A percentile compares a stretch with the other conserved stretches of the same genome.
phyloP scores from a whole-genome alignment of 2,329 filamentous ascomycete genomes.

The Trichoderma sp. region DNA sequence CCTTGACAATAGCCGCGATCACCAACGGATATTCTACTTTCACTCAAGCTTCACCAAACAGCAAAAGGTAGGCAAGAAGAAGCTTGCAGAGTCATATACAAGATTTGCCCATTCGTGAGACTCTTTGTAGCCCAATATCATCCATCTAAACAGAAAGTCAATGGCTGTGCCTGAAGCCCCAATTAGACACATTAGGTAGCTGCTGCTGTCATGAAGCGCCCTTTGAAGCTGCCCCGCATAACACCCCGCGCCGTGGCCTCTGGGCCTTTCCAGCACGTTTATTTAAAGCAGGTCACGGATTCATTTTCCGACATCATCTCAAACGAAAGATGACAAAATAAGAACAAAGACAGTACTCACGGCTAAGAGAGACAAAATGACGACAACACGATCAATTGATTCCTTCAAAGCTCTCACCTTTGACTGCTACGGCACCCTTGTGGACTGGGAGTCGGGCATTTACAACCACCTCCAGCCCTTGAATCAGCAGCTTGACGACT shows the following conservation, averaged over 20 bases:
- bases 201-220: not conserved
- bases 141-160: no score
- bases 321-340: not conserved
- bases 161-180: no score
- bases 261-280: no score
- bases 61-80: not conserved
- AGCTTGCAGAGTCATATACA: not conserved
- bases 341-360: not conserved
- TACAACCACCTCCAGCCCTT: slow-evolving; percentile 53
- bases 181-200: no score
- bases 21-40: not conserved
- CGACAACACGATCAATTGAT: slow-evolving; percentile 29
- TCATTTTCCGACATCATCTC: not conserved
- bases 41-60: not conserved
- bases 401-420: slow-evolving; percentile 60
- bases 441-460: slow-evolving; percentile 76
- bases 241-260: not conserved
- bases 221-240: slow-evolving; percentile 3
- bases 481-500: slow-evolving; percentile 44
- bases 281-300: not conserved
- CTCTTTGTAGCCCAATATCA: no score
- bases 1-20: no score
- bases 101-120: not conserved
- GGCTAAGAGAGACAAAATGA: slow-evolving; percentile 19
- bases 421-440: slow-evolving; percentile 78